These are phyloP conservation scores for Cystofilobasidium capitatum DNA, from an alignment of 768 basidiomycete genomes.

Conservation along the genomic window DNA sequence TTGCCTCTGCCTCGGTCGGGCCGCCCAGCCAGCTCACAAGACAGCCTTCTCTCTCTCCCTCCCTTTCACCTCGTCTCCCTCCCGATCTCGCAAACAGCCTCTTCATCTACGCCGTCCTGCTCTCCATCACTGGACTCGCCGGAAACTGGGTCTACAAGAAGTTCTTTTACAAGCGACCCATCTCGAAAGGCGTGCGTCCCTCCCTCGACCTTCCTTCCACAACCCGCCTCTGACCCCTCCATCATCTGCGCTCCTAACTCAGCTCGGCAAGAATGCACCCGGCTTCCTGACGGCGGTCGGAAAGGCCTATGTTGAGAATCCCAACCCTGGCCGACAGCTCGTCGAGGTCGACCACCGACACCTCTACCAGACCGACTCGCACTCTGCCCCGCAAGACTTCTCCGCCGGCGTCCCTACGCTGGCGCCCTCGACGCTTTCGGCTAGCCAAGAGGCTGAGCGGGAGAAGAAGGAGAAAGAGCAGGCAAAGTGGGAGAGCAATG, in stretches of 20 bases:
- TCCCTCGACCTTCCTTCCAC: not conserved
- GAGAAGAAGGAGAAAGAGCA: not conserved
- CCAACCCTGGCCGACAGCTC: constrained; percentile 26
- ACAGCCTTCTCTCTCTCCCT: not conserved
- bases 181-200: not conserved
- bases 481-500: constrained; percentile 6
- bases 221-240: not conserved
- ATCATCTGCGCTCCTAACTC: not conserved
- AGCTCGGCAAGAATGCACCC: not conserved
- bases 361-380: constrained; percentile 19
- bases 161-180: not conserved
- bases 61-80: not conserved
- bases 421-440: not conserved
- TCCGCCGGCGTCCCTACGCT: constrained; percentile 7
- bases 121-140: not conserved
- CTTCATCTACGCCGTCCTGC: constrained; percentile 14
- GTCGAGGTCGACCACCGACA: constrained; percentile 26
- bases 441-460: constrained; percentile 11
- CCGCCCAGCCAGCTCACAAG: too few species aligned
- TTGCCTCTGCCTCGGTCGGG: not conserved
- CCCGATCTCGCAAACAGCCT: constrained; percentile 6
- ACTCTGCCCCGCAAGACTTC: not conserved
- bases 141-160: constrained; percentile 18
- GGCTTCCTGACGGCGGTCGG: constrained; percentile 3
- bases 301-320: constrained; percentile 24